Base-by-base conservation (phyloP, 257 asterid genomes). In the Phtheirospermum japonicum region DNA sequence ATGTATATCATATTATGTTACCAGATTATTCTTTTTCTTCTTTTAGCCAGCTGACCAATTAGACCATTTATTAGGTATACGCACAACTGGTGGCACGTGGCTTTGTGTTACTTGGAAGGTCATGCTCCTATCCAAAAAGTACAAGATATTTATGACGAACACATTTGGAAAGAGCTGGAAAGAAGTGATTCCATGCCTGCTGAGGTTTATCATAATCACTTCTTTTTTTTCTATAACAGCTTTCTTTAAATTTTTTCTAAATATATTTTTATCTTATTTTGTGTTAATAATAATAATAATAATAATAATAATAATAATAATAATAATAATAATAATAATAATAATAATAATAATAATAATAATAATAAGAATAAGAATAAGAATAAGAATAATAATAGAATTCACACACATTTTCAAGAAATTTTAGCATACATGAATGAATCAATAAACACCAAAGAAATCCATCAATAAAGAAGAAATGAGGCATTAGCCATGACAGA, bases 51-150 rank as follows among this genome's bases (percentile, higher is more conserved):
- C 13, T 49, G 31, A 49, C 4, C 45, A 37, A 16, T 28, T 4
- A 40, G 13, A 4, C 40, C 45, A 13, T 71, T 73, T 34, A 64
- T 69, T 78, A 92, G 97, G 96, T 80, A 74, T 67, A 92, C 97
- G 42, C 97, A 92, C 78, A 92, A 92, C 75, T 92, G 98, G 98
- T 92, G 97, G 98, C 98, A 92, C 57, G 93, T 92, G 64, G 95
- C 97, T 33, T 80, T 92, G 17, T 92, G 97, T 75, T 86, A 82
- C 76, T 76, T 89, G 84, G 99, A 92, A 85, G 96, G 88, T 43
- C 76, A 79, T 61, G 88, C 91, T 28, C 77, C 91, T 17, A 74
- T 85, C 73, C 73, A 68, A 40, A 86, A 82, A 80, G 88, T 86
- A 32, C 61, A 72, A 63, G 87, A 92, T 9, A 69, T 86, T 43